phyloP scores from a whole-genome alignment of 352 stramenopile genomes.

The Globisporangium ultimum region DNA sequence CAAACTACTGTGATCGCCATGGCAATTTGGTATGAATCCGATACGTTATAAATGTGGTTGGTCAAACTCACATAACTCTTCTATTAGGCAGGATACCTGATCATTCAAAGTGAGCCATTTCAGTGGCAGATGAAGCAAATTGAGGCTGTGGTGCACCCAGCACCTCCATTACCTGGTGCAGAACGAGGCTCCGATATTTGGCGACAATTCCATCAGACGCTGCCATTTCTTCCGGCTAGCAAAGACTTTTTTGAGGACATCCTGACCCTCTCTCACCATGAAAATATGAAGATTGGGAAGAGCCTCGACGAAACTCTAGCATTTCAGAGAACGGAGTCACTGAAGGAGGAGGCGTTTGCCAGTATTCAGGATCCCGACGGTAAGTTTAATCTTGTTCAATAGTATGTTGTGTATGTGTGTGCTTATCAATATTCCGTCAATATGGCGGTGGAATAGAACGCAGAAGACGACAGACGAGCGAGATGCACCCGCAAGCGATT shows the following conservation, averaged over 20 bases:
- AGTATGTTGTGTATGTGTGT: not conserved
- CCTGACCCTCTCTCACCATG: slow-evolving; percentile 32
- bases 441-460: slow-evolving; percentile 19
- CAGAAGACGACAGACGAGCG: slow-evolving; percentile 51
- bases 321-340: slow-evolving; percentile 1
- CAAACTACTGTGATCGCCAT: slow-evolving; percentile 94
- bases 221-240: slow-evolving; percentile 77
- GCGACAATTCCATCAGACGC: slow-evolving; percentile 65
- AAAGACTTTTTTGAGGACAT: slow-evolving; percentile 84
- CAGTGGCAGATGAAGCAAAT: slow-evolving; percentile 55
- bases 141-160: slow-evolving; percentile 40
- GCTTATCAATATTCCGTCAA: not conserved
- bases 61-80: not conserved
- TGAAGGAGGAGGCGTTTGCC: slow-evolving; percentile 5
- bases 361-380: slow-evolving; percentile 9
- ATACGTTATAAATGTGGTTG: not conserved
- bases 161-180: slow-evolving; percentile 39
- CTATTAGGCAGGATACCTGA: slow-evolving; percentile 52
- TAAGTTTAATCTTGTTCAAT: not conserved
- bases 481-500: slow-evolving; percentile 79
- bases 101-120: slow-evolving; percentile 43
- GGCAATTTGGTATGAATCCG: slow-evolving; percentile 47
- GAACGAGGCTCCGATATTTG: slow-evolving; percentile 67
- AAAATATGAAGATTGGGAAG: not conserved
- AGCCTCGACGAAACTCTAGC: not conserved